A percentile compares a stretch with the other conserved stretches of the same genome.
These are phyloP conservation scores for Plectosphaerella cucumerina DNA, from an alignment of 2,329 filamentous ascomycete genomes.

Conservation along the genomic window DNA sequence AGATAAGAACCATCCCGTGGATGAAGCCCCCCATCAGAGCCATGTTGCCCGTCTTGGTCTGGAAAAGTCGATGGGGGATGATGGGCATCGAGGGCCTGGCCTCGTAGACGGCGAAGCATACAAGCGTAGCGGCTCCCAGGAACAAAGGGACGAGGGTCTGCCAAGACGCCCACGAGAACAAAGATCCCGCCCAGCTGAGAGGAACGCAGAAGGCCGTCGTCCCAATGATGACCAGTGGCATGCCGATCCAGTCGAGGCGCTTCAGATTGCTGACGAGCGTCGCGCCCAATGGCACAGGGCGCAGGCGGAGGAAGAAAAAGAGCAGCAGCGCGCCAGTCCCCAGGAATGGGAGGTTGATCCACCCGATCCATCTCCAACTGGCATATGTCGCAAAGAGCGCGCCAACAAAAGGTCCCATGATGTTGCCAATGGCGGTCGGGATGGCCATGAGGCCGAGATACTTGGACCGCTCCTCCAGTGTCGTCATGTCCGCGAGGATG, in stretches of 20 bases:
- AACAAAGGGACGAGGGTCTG: slow-evolving; percentile 25
- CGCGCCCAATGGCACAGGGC: background rate
- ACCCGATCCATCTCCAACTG: slow-evolving; percentile 30
- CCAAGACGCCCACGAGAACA: slow-evolving; percentile 28
- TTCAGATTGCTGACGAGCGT: slow-evolving; percentile 9
- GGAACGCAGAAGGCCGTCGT: slow-evolving; percentile 20
- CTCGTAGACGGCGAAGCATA: slow-evolving; percentile 24
- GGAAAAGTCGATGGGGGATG: slow-evolving; percentile 26
- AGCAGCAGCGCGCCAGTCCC: slow-evolving; percentile 16
- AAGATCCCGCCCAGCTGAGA: slow-evolving; percentile 26
- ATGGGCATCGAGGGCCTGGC: slow-evolving; percentile 19
- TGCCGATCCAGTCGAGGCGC: slow-evolving; percentile 25
- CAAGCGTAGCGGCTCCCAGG: slow-evolving; percentile 20
- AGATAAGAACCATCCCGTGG: slow-evolving; percentile 24
- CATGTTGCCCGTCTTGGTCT: slow-evolving; percentile 14
- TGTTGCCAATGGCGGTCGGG: slow-evolving; percentile 14
- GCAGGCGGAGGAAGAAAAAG: slow-evolving; percentile 17
- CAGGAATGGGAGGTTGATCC: slow-evolving; percentile 28
- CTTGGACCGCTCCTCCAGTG: slow-evolving; percentile 22
- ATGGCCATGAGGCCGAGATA: slow-evolving; percentile 21
- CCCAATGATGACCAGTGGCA: slow-evolving; percentile 19
- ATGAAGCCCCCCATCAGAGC: slow-evolving; percentile 21
- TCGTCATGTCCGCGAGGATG: slow-evolving; percentile 30
- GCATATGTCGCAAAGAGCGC: slow-evolving; percentile 17
- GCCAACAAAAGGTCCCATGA: slow-evolving; percentile 20